Percentiles rank a stretch among this genome's conserved stretches.
Conservation (phyloP, 306 rosid genomes). For the Hylodesmum podocarpum region DNA sequence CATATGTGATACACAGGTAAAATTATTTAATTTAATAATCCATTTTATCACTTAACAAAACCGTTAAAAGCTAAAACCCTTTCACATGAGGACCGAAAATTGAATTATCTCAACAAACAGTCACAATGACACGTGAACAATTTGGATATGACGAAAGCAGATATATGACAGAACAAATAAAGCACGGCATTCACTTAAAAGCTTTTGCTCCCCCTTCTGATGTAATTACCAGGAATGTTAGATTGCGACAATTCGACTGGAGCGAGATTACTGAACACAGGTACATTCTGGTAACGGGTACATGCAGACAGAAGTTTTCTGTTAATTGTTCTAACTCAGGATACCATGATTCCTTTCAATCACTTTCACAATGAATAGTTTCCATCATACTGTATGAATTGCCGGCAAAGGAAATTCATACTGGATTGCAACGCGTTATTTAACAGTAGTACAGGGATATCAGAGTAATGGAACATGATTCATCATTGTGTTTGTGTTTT, state of each 20-base stretch:
- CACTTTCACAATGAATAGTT: slow-evolving; percentile 66
- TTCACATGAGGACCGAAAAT: too few relatives aligned
- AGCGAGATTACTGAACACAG: slow-evolving; percentile 52
- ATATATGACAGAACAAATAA: neutral
- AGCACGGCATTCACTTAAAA: too few relatives aligned
- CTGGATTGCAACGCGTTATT: neutral
- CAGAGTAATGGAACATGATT: neutral
- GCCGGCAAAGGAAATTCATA: neutral
- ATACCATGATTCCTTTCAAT: slow-evolving; percentile 70
- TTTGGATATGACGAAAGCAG: neutral
- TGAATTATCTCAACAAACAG: too few relatives aligned
- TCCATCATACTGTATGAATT: slow-evolving; percentile 40
- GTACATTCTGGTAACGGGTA: slow-evolving; percentile 79
- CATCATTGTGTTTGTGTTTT: neutral
- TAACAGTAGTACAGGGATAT: neutral
- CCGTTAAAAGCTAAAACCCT: too few relatives aligned
- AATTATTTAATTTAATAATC: too few relatives aligned
- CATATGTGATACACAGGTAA: too few relatives aligned
- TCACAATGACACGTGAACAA: neutral
- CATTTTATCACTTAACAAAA: too few relatives aligned
- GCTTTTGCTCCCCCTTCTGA: slow-evolving; percentile 3
- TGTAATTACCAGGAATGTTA: slow-evolving; percentile 10
- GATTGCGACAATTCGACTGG: slow-evolving; percentile 25
- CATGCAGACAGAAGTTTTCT: slow-evolving; percentile 67
- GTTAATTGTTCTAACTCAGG: slow-evolving; percentile 64